A percentile compares a stretch with the other conserved stretches of the same genome.
phyloP scores from a whole-genome alignment of 192 early-diverging fungal genomes.

The Coemansia sp. region DNA sequence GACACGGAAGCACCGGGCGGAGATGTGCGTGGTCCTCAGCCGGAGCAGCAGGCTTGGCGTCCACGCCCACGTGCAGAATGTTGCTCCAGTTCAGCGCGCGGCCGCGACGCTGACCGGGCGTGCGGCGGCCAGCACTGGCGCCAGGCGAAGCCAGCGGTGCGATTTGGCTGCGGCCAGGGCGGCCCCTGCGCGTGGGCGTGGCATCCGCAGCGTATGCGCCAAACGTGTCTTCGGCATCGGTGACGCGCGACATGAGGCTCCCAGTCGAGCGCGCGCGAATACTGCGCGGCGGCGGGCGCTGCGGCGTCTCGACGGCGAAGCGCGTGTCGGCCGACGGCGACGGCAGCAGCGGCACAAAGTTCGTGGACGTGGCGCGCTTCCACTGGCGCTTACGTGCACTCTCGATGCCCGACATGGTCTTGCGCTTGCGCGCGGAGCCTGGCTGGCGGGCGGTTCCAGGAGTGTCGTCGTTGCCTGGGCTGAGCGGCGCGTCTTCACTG shows the following conservation, averaged over 20 bases:
- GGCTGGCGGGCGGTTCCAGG: slow-evolving; percentile 22
- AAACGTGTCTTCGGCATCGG: slow-evolving; percentile 4
- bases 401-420: slow-evolving; percentile 48
- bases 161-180: not conserved
- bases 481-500: slow-evolving; percentile 18
- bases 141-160: not conserved
- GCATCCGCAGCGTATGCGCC: not conserved
- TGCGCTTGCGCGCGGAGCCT: slow-evolving; percentile 52
- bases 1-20: slow-evolving; percentile 38
- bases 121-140: slow-evolving; percentile 1
- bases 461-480: not conserved
- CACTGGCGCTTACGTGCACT: slow-evolving; percentile 55
- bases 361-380: slow-evolving; percentile 52
- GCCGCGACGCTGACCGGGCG: slow-evolving; percentile 28
- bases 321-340: slow-evolving; percentile 14
- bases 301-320: slow-evolving; percentile 4
- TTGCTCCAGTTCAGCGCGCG: slow-evolving; percentile 50
- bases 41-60: slow-evolving; percentile 10
- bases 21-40: slow-evolving; percentile 16
- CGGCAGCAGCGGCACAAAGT: slow-evolving; percentile 46
- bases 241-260: not conserved
- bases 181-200: slow-evolving; percentile 17
- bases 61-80: slow-evolving; percentile 34
- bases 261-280: slow-evolving; percentile 18
- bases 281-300: slow-evolving; percentile 11